Conservation (phyloP, 2,329 filamentous ascomycete genomes). For the Coniella vitis region DNA sequence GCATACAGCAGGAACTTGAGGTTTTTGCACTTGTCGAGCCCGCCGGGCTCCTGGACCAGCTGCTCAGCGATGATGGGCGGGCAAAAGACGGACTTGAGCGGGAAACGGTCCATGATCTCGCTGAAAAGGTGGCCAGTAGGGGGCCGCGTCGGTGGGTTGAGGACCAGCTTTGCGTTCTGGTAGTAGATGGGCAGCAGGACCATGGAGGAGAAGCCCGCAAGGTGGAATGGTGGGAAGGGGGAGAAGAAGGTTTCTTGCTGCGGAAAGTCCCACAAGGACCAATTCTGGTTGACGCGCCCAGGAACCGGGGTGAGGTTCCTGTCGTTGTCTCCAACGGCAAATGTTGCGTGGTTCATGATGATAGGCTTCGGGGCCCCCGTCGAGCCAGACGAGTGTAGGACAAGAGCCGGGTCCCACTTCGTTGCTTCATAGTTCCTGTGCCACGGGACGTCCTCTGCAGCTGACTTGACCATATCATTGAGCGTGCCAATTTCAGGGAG, state of each 20-base stretch:
- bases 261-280: constrained; percentile 14
- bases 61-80: constrained; percentile 18
- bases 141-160: constrained; percentile 12
- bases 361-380: constrained; percentile 18
- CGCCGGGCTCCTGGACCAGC: constrained; percentile 12
- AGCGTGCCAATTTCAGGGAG: not conserved
- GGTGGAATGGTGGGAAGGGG: constrained; percentile 17
- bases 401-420: constrained; percentile 16
- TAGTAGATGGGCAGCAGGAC: constrained; percentile 18
- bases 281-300: constrained; percentile 18
- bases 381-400: constrained; percentile 19
- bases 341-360: constrained; percentile 18
- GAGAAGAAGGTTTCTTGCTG: constrained; percentile 15
- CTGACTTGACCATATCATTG: constrained; percentile 5
- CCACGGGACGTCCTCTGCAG: constrained; percentile 8
- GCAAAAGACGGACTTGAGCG: constrained; percentile 15
- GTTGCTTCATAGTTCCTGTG: constrained; percentile 14
- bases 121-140: constrained; percentile 13
- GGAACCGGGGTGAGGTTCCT: constrained; percentile 11
- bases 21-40: constrained; percentile 15
- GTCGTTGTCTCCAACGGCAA: constrained; percentile 15
- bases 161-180: constrained; percentile 9
- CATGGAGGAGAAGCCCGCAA: constrained; percentile 17
- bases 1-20: constrained; percentile 20
- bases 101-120: constrained; percentile 17